Evolutionary conservation across 2,329 filamentous ascomycete species (phyloP).

Genomic region (Thelonectria blattea): DNA sequence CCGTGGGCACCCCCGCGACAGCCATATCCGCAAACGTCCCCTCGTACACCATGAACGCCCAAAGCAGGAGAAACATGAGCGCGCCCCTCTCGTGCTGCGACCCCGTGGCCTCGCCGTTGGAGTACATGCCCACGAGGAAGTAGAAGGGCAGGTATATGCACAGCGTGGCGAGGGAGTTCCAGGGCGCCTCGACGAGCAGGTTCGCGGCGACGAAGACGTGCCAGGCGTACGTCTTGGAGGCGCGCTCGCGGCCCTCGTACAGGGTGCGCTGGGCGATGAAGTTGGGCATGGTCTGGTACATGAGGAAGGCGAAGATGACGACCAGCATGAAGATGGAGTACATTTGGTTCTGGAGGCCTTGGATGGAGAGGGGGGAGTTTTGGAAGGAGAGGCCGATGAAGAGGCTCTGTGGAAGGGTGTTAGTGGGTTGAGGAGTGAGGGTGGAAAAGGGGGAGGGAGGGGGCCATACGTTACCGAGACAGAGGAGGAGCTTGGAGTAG

Average conservation of each 20-base stretch:
- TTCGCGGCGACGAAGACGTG: slow-evolving; percentile 23
- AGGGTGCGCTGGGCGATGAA: slow-evolving; percentile 69
- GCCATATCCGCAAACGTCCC: slow-evolving; percentile 26
- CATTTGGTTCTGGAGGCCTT: slow-evolving; percentile 73
- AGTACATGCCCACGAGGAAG: slow-evolving; percentile 25
- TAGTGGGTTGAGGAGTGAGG: too few relatives aligned
- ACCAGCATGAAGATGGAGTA: slow-evolving; percentile 71
- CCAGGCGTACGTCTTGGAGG: slow-evolving; percentile 63
- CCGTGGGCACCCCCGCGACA: slow-evolving; percentile 17
- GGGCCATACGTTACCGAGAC: slow-evolving; percentile 5
- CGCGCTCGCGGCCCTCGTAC: slow-evolving; percentile 71
- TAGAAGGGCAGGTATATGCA: slow-evolving; percentile 24
- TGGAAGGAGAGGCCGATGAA: slow-evolving; percentile 22
- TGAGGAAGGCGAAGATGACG: slow-evolving; percentile 65
- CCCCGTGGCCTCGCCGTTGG: slow-evolving; percentile 14
- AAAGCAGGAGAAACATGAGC: slow-evolving; percentile 17
- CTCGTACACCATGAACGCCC: slow-evolving; percentile 20
- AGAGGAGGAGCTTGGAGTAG: slow-evolving; percentile 56
- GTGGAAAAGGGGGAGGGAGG: too few relatives aligned
- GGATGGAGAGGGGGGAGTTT: slow-evolving; percentile 42
- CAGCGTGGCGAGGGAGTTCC: slow-evolving; percentile 21
- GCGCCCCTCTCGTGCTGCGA: slow-evolving; percentile 13
- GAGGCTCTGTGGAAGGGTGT: slow-evolving; percentile 7
- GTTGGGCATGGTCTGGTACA: slow-evolving; percentile 69
- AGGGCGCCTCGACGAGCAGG: slow-evolving; percentile 22